A percentile compares a stretch with the other conserved stretches of the same genome.
These are phyloP conservation scores for Rhypophila decipiens DNA, from an alignment of 495 filamentous ascomycete species.

Conservation along the genomic window DNA sequence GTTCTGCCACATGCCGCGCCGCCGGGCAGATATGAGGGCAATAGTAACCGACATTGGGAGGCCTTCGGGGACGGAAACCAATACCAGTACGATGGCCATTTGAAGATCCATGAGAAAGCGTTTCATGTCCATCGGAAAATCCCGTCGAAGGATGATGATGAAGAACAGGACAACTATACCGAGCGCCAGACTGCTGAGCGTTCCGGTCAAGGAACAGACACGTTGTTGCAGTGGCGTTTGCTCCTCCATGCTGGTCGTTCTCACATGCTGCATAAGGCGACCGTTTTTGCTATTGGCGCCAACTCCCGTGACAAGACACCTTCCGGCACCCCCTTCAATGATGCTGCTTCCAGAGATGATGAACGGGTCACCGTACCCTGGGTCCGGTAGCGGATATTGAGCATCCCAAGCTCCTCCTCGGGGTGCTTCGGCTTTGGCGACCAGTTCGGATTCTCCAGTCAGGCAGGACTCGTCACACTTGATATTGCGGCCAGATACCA, in stretches of 20 bases:
- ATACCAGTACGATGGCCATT: slow-evolving; percentile 76
- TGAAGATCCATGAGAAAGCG: slow-evolving; percentile 73
- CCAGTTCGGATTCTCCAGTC: slow-evolving; percentile 66
- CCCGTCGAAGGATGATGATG: slow-evolving; percentile 69
- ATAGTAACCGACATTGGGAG: slow-evolving; percentile 76
- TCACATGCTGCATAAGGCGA: slow-evolving; percentile 83
- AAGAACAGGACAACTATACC: slow-evolving; percentile 66
- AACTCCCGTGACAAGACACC: slow-evolving; percentile 68
- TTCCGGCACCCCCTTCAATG: slow-evolving; percentile 75
- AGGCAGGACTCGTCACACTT: slow-evolving; percentile 76
- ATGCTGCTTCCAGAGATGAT: slow-evolving; percentile 76
- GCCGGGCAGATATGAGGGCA: slow-evolving; percentile 74
- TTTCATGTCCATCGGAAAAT: slow-evolving; percentile 54
- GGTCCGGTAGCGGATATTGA: slow-evolving; percentile 52
- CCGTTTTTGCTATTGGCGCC: slow-evolving; percentile 68
- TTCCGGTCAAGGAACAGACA: slow-evolving; percentile 66
- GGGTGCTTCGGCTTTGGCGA: slow-evolving; percentile 54
- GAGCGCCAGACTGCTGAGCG: slow-evolving; percentile 70
- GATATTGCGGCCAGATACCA: slow-evolving; percentile 64
- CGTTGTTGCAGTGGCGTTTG: slow-evolving; percentile 75
- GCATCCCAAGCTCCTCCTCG: slow-evolving; percentile 57
- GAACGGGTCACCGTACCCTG: slow-evolving; percentile 60
- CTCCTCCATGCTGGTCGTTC: slow-evolving; percentile 67
- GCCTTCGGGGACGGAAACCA: slow-evolving; percentile 80
- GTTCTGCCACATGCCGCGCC: slow-evolving; percentile 72